Percentiles rank a stretch among this genome's conserved stretches.
phyloP scores from a whole-genome alignment of 352 stramenopile genomes.

The Phytopythium aichiense region DNA sequence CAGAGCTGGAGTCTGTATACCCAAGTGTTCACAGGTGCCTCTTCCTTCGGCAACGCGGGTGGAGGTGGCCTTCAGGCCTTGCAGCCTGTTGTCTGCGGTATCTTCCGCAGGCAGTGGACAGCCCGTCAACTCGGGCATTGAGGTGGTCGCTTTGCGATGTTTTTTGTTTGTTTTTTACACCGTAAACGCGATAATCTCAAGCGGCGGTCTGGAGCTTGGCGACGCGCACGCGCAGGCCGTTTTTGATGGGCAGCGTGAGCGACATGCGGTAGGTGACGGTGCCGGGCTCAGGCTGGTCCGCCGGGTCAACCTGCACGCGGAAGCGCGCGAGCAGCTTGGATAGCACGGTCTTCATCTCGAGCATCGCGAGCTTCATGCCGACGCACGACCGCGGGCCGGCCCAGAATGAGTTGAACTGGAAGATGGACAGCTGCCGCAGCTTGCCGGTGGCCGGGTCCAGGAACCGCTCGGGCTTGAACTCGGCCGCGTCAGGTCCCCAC shows the following conservation, averaged over 20 bases:
- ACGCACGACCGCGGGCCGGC: conserved; percentile 27
- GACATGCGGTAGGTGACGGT: conserved; percentile 12
- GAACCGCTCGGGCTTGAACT: conserved; percentile 42
- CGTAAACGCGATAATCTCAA: too few species aligned
- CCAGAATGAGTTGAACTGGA: conserved; percentile 33
- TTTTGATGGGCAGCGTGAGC: conserved; percentile 12
- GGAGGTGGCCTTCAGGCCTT: too few species aligned
- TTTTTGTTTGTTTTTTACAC: too few species aligned
- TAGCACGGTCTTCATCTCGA: conserved; percentile 43
- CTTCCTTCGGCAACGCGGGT: too few species aligned
- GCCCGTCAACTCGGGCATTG: too few species aligned
- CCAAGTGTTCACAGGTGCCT: too few species aligned
- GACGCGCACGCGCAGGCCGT: conserved; percentile 8
- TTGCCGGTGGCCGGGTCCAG: conserved; percentile 19
- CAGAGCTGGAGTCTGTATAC: too few species aligned
- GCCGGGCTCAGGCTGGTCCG: conserved; percentile 3
- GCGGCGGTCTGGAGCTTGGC: background rate
- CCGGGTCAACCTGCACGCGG: conserved; percentile 2
- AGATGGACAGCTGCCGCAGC: conserved; percentile 18
- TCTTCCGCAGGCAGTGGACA: too few species aligned
- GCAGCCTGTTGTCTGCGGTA: too few species aligned
- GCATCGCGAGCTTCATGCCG: conserved; percentile 38
- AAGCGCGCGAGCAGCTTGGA: conserved; percentile 17
- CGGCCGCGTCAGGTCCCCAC: conserved; percentile 30
- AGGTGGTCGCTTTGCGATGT: too few species aligned